Conservation (phyloP, 352 stramenopile species). For the Globisporangium polare region DNA sequence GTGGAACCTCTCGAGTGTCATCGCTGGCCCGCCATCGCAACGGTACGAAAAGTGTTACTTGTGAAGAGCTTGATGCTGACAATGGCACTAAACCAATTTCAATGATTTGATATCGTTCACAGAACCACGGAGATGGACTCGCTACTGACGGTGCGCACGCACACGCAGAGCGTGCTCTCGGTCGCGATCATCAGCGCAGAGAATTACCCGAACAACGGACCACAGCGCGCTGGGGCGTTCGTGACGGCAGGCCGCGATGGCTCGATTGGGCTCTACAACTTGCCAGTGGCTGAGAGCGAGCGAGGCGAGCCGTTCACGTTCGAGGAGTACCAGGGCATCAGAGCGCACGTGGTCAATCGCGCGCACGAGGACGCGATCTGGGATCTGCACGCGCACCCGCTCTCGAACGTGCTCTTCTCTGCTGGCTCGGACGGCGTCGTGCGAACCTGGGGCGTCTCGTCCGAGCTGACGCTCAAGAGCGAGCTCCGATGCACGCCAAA, state of each 20-base stretch:
- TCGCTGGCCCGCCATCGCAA: slow-evolving; percentile 61
- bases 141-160: slow-evolving; percentile 65
- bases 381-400: slow-evolving; percentile 75
- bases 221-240: slow-evolving; percentile 55
- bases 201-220: slow-evolving; percentile 54
- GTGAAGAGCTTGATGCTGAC: not conserved
- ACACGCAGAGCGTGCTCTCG: slow-evolving; percentile 72
- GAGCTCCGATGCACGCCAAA: slow-evolving; percentile 62
- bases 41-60: slow-evolving; percentile 18
- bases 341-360: slow-evolving; percentile 61
- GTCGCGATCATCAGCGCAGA: slow-evolving; percentile 72
- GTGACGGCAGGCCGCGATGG: slow-evolving; percentile 76
- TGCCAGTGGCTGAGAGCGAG: slow-evolving; percentile 54
- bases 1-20: slow-evolving; percentile 70
- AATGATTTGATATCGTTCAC: not conserved
- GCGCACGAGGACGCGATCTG: slow-evolving; percentile 83
- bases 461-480: slow-evolving; percentile 72
- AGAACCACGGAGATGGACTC: slow-evolving; percentile 76
- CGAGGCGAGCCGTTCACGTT: slow-evolving; percentile 67
- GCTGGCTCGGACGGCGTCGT: slow-evolving; percentile 76
- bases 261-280: slow-evolving; percentile 59
- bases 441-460: slow-evolving; percentile 69
- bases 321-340: slow-evolving; percentile 70
- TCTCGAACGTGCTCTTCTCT: slow-evolving; percentile 83
- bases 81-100: not conserved